These are phyloP conservation scores for Floccularia luteovirens DNA, from an alignment of 768 basidiomycete genomes.

Conservation along the genomic window DNA sequence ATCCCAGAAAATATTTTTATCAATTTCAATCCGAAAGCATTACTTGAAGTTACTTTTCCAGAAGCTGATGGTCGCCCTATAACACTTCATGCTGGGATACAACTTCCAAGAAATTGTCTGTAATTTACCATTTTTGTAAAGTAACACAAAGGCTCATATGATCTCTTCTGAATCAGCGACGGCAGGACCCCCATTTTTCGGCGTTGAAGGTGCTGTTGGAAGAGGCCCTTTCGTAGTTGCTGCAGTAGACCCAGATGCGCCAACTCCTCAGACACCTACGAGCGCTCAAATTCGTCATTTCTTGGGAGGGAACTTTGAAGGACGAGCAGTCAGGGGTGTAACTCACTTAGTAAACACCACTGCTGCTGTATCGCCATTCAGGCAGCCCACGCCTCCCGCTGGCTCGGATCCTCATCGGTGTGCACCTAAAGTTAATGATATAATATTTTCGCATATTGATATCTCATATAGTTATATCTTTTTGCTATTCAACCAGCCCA, in stretches of 20 bases:
- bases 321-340: background rate
- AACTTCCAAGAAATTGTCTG: slow-evolving; percentile 25
- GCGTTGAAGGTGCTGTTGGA: slow-evolving; percentile 14
- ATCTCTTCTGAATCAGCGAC: slow-evolving; percentile 27
- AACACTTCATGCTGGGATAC: slow-evolving; percentile 24
- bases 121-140: background rate
- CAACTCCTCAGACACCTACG: slow-evolving; percentile 33
- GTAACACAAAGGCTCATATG: background rate
- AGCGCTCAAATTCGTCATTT: slow-evolving; percentile 35
- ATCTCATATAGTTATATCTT: slow-evolving; percentile 28
- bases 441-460: background rate
- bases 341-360: slow-evolving; percentile 29
- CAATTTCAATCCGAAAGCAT: slow-evolving; percentile 22
- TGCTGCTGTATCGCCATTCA: slow-evolving; percentile 29
- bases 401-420: slow-evolving; percentile 36
- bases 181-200: slow-evolving; percentile 26
- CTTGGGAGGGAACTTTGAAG: slow-evolving; percentile 30
- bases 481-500: slow-evolving; percentile 33
- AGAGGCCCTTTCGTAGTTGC: slow-evolving; percentile 35
- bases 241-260: slow-evolving; percentile 37
- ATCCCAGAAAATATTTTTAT: slow-evolving; percentile 22
- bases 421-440: slow-evolving; percentile 5
- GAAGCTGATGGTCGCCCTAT: slow-evolving; percentile 17
- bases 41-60: slow-evolving; percentile 28
- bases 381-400: slow-evolving; percentile 34